Base-by-base conservation (phyloP, 2,329 filamentous ascomycete genomes). In the Sporothrix inflata region DNA sequence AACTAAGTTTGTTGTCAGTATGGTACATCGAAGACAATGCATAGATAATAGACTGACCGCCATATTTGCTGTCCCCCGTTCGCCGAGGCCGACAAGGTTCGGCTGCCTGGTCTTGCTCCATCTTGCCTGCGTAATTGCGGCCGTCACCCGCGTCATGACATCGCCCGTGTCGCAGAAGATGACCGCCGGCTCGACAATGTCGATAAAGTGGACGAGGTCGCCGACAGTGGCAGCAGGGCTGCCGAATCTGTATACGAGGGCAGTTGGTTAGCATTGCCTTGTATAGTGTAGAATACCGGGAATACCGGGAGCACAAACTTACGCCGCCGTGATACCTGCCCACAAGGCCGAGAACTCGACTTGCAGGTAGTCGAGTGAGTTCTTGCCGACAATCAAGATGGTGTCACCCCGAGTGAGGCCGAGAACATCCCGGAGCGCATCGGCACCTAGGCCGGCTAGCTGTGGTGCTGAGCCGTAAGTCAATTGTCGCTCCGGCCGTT, bases 331-430 rank as follows among this genome's bases (percentile, higher is more conserved):
- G 1, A 71, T 49, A 8, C 70, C 70, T 19, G 51, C 61, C 63
- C 70, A 71, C 4, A 71, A 16, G 6, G 61, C 63, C 5, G 70
- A 47, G 27, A 60, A 66, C 12, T 71, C 61, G 9, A 71, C 24
- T 19, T 67, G 34, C 8, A 71, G 38, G 8, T 49, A 60, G 49
- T 71, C 70, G 7, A 68, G 30, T 27, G 63, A 68, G 61, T 68
- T 71, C n/a, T 68, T 71, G 11, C 70, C 70, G 1, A 71, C 40
- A 8, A 71, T 55, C 45, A 71, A 24, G 38, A 71, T 68, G 14
- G 70, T 47, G 27, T 67, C 70, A 11, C 61, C 47, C 1, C n/a
- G 24, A 3, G 16, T n/a, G 0, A 68, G 49, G 3, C 38, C 63
- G 7, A 71, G 40, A 8, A 61, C 24, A 1, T 51, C 14, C 1